Conservation (phyloP, 2,329 filamentous ascomycete species). For the Leptographium galeiforme region DNA sequence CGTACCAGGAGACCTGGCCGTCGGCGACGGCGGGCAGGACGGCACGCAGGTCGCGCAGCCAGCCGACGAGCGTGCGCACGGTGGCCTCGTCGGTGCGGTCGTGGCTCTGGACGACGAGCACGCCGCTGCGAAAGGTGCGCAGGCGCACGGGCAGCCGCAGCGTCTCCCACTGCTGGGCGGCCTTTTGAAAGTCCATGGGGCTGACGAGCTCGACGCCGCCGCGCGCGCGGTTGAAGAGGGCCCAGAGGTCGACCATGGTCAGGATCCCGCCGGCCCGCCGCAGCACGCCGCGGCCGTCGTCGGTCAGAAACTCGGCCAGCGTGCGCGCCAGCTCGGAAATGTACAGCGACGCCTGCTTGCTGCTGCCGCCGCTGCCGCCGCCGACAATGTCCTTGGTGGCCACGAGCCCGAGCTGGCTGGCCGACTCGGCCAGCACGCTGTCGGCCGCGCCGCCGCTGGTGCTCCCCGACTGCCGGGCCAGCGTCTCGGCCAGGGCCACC, state of each 20-base stretch:
- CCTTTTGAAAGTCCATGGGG: constrained; percentile 82
- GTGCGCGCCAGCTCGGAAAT: constrained; percentile 76
- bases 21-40: constrained; percentile 25
- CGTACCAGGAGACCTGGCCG: constrained; percentile 48
- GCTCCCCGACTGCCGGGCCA: constrained; percentile 52
- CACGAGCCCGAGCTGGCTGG: constrained; percentile 72
- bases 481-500: constrained; percentile 79
- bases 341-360: constrained; percentile 68
- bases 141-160: constrained; percentile 76
- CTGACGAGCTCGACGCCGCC: constrained; percentile 92
- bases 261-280: constrained; percentile 76
- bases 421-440: constrained; percentile 66
- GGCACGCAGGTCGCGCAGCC: constrained; percentile 62
- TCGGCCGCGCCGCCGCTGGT: constrained; percentile 44
- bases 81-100: constrained; percentile 89
- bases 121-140: constrained; percentile 78
- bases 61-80: constrained; percentile 58
- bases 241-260: constrained; percentile 82
- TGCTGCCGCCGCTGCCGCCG: constrained; percentile 22
- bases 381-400: constrained; percentile 91
- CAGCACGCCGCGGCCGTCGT: constrained; percentile 67
- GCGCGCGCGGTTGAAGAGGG: constrained; percentile 82
- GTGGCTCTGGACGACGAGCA: constrained; percentile 82
- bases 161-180: constrained; percentile 75
- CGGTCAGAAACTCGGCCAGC: constrained; percentile 76